Evolutionary conservation across 306 rosid genomes (phyloP), one percentile per base, ranked within the genome.

Genomic region (Lupinus albus): DNA sequence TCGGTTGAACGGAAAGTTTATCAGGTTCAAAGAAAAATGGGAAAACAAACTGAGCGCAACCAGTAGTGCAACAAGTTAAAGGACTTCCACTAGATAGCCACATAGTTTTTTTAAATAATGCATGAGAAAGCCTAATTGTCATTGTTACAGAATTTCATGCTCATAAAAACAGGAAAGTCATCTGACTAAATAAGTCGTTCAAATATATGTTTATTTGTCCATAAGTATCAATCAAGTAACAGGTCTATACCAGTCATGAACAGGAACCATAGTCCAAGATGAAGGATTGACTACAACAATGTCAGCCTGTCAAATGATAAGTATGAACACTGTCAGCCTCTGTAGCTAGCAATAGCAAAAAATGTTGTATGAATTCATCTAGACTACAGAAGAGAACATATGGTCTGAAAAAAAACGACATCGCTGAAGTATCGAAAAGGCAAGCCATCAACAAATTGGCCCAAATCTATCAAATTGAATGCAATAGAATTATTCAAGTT

Each of bases 281-380:
- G 86, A 87, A 62, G 97, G 90, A 78, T 89, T 81, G 72, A 91
- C 67, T 14, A 88, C 90, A 66, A 89, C 79, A 79, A 91, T 61
- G 80, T 89, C 97, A 76, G 95, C 97, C 95, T 87, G 64, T 66
- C 67, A 25, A 21, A 25, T 25, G 30, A 61, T 11, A 74, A 30
- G 62, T 32, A 41, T 38, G 54, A 67, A 77, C 54, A 78, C 68
- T 3, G 68, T 84, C 76, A 86, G 73, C 79, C 72, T 56, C 61
- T 8, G 47, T 38, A 12, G 9, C 38, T 11, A 2, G 62, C 1
- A 33, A 35, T 14, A 16, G 18, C 57, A 33, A 54, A 58, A 44
- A 60, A 30, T 39, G 41, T 2, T 4, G 52, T 28, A 47, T 4
- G 2, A n/a, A 12, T 12, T 8, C 17, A 39, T 14, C 17, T 9